Conservation (phyloP, 352 stramenopile genomes). For the Phytophthora macrochlamydospora region DNA sequence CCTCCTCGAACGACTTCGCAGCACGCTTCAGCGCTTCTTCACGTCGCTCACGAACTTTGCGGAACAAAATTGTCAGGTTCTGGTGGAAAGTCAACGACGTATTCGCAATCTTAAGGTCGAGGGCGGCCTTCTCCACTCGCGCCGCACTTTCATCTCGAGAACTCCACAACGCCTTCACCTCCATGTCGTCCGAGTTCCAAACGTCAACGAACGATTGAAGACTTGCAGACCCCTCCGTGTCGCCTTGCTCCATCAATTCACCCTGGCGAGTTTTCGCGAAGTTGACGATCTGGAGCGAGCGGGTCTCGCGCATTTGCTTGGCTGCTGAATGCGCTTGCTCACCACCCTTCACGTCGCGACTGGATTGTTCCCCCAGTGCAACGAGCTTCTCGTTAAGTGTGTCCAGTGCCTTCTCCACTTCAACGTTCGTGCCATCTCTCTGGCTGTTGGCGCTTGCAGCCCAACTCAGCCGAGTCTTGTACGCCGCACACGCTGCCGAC, state of each 20-base stretch:
- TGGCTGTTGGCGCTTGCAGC: conserved; percentile 20
- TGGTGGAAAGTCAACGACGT: conserved; percentile 39
- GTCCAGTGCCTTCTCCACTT: conserved; percentile 30
- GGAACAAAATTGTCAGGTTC: conserved; percentile 34
- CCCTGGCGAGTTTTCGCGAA: conserved; percentile 36
- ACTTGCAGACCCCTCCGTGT: conserved; percentile 40
- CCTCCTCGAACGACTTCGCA: conserved; percentile 31
- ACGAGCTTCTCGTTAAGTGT: conserved; percentile 29
- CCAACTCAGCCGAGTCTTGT: conserved; percentile 46
- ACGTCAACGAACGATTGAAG: conserved; percentile 40
- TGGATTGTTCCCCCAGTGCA: conserved; percentile 18
- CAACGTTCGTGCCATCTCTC: conserved; percentile 19
- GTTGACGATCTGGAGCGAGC: conserved; percentile 38
- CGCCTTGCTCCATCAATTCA: conserved; percentile 31
- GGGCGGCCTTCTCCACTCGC: conserved; percentile 19
- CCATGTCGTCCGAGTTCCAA: conserved; percentile 38
- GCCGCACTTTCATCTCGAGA: conserved; percentile 32
- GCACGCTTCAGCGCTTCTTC: conserved; percentile 32
- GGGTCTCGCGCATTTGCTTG: conserved; percentile 34
- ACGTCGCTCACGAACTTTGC: conserved; percentile 34
- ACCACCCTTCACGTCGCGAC: conserved; percentile 24
- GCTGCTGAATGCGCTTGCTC: conserved; percentile 30
- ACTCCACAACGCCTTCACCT: conserved; percentile 36
- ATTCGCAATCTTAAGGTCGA: conserved; percentile 25
- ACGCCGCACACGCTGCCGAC: conserved; percentile 41